phyloP scores from a whole-genome alignment of 108 stramenopile genomes.

The Cyclotella cryptica region DNA sequence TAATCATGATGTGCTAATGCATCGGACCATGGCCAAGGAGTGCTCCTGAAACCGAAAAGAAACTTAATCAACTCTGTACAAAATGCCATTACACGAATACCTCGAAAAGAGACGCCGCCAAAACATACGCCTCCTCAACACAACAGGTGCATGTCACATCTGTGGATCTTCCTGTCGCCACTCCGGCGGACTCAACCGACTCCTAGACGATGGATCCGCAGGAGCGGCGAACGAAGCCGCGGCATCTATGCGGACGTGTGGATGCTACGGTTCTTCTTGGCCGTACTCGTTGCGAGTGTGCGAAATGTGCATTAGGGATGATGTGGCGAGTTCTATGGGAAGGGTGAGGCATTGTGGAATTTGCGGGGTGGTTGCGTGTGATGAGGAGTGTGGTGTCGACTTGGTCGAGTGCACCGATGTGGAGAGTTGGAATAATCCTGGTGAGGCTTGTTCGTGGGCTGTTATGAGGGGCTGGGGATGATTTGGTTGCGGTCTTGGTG shows the following conservation, averaged over 20 bases:
- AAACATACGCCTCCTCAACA: slow-evolving; percentile 25
- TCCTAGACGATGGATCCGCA: slow-evolving; percentile 4
- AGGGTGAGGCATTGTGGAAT: slow-evolving; percentile 37
- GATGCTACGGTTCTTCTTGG: slow-evolving; percentile 24
- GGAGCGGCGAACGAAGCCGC: not conserved
- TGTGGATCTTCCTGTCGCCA: slow-evolving; percentile 29
- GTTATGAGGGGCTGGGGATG: not conserved
- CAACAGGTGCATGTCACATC: slow-evolving; percentile 37
- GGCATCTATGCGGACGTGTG: slow-evolving; percentile 33
- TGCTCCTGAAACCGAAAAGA: too few relatives aligned
- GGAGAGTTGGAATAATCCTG: slow-evolving; percentile 35
- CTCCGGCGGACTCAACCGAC: not conserved
- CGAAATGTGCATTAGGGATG: slow-evolving; percentile 44
- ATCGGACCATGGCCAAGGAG: too few relatives aligned
- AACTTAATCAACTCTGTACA: not conserved
- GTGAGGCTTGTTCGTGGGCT: slow-evolving; percentile 1
- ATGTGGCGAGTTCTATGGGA: slow-evolving; percentile 22
- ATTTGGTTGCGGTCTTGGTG: not conserved
- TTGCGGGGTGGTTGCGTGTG: slow-evolving; percentile 46
- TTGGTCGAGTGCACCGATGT: slow-evolving; percentile 40
- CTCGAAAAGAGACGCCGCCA: slow-evolving; percentile 42
- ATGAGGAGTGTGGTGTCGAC: slow-evolving; percentile 42
- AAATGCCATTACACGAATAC: slow-evolving; percentile 46
- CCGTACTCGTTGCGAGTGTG: slow-evolving; percentile 42
- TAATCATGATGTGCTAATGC: too few relatives aligned